These are phyloP conservation scores for Termitomyces sp. DNA, from an alignment of 768 basidiomycete species.

Conservation along the genomic window DNA sequence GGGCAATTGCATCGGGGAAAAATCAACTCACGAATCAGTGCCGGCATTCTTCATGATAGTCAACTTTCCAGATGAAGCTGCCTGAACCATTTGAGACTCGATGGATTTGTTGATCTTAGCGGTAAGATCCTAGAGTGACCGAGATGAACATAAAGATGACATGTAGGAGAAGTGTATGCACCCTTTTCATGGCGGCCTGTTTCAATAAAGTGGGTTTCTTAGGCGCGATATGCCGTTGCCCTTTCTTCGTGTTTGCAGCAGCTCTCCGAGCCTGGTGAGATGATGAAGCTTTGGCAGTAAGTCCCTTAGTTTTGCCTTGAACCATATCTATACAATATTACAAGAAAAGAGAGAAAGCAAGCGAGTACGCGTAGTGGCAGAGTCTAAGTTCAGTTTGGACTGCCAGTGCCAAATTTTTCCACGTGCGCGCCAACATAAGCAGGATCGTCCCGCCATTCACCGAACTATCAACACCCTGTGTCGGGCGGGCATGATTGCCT, in stretches of 20 bases:
- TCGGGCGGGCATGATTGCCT: constrained; percentile 40
- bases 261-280: constrained; percentile 64
- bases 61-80: constrained; percentile 85
- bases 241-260: constrained; percentile 75
- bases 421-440: constrained; percentile 17
- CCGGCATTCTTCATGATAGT: constrained; percentile 84
- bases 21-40: constrained; percentile 38
- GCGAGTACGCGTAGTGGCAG: neutral
- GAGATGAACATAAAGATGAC: neutral
- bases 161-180: constrained; percentile 27
- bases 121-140: constrained; percentile 60
- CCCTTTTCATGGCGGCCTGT: constrained; percentile 77
- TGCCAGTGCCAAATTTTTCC: constrained; percentile 31
- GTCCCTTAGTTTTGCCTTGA: constrained; percentile 85
- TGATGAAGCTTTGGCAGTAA: constrained; percentile 53
- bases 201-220: constrained; percentile 77
- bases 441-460: constrained; percentile 39
- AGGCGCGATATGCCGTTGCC: constrained; percentile 73
- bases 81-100: constrained; percentile 86
- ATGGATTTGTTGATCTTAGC: constrained; percentile 92
- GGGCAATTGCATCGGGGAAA: neutral
- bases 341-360: neutral
- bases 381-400: neutral
- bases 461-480: constrained; percentile 30
- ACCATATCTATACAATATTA: constrained; percentile 43